phyloP scores from a whole-genome alignment of 495 filamentous ascomycete species.

The Alectoria sarmentosa region DNA sequence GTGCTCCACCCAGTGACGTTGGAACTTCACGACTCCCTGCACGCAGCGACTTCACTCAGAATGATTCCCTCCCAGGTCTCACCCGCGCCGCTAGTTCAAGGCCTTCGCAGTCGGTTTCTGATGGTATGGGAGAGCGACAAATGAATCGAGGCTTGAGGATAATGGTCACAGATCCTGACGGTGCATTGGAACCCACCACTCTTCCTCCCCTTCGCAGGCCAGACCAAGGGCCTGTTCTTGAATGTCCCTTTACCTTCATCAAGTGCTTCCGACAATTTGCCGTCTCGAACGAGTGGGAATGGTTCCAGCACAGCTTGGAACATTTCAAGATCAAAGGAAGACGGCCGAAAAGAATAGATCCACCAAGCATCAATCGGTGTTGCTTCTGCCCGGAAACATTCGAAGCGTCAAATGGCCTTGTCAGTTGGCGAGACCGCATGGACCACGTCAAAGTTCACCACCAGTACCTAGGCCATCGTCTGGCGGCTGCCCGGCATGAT shows the following conservation, averaged over 20 bases:
- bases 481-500: constrained; percentile 22
- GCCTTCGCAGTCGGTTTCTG: background rate
- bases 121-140: background rate
- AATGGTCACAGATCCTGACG: constrained; percentile 1
- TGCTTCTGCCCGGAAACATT: constrained; percentile 22
- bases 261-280: constrained; percentile 15
- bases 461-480: constrained; percentile 7
- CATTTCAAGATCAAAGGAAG: constrained; percentile 9
- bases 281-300: background rate
- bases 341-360: background rate
- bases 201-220: background rate
- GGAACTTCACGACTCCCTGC: constrained; percentile 11
- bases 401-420: background rate
- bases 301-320: constrained; percentile 20
- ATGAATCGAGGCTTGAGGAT: background rate
- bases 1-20: constrained; percentile 15
- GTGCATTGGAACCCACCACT: constrained; percentile 1
- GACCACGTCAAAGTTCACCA: constrained; percentile 23
- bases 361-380: constrained; percentile 19
- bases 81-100: constrained; percentile 14
- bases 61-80: constrained; percentile 24
- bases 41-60: constrained; percentile 9
- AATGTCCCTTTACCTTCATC: constrained; percentile 20
- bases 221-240: constrained; percentile 6
- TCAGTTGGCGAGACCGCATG: constrained; percentile 22